Percentiles rank a stretch among this genome's conserved stretches.
These are phyloP conservation scores for Bretziella fagacearum DNA, from an alignment of 2,329 filamentous ascomycete genomes.

Conservation along the genomic window DNA sequence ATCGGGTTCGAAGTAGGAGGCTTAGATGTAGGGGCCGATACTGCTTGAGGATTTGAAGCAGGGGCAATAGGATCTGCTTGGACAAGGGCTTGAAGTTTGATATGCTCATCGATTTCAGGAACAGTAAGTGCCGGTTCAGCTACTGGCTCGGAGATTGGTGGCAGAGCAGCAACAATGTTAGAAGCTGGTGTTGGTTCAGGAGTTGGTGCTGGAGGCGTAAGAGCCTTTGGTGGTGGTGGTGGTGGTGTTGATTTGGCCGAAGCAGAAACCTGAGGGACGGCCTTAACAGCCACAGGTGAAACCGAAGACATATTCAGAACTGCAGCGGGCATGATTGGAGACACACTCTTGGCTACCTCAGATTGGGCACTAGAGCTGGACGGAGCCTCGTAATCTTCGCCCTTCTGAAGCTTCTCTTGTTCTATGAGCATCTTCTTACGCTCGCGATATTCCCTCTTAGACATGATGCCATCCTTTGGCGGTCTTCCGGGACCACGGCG, in stretches of 20 bases:
- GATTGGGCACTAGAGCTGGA: background rate
- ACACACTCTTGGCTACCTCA: background rate
- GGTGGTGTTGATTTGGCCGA: too few relatives aligned
- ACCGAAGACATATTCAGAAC: background rate
- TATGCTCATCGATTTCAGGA: conserved; percentile 9
- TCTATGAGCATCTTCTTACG: conserved; percentile 36
- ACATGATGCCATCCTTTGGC: conserved; percentile 71
- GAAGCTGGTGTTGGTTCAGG: background rate
- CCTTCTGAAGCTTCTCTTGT: conserved; percentile 21
- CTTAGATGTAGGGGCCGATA: background rate
- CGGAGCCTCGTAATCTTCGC: background rate
- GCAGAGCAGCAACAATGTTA: background rate
- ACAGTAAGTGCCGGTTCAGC: background rate
- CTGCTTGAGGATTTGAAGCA: background rate
- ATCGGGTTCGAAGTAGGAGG: background rate
- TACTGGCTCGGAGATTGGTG: too few relatives aligned
- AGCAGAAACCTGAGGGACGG: background rate
- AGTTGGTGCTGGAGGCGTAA: background rate
- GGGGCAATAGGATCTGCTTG: conserved; percentile 8
- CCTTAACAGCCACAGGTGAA: background rate
- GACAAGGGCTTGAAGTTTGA: conserved; percentile 10
- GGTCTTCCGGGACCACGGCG: conserved; percentile 65
- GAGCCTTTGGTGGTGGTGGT: background rate
- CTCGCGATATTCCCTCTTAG: conserved; percentile 52
- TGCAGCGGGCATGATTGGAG: background rate